Evolutionary conservation across 2,329 filamentous ascomycete genomes (phyloP), one percentile per base, ranked within the genome.

Genomic region (Pseudonectria buxi): DNA sequence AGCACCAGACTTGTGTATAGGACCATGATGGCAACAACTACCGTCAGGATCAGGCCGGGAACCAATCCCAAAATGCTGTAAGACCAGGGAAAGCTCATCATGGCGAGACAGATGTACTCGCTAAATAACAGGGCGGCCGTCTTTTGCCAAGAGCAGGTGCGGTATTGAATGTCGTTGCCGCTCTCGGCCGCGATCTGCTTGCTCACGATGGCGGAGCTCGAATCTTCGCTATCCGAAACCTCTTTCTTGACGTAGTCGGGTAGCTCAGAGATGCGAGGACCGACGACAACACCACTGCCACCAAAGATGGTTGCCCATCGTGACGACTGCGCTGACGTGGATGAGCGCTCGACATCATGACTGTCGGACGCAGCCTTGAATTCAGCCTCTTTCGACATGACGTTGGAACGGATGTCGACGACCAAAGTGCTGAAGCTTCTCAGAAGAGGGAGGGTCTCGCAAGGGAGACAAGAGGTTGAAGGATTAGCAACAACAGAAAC

Each of bases 71-170:
- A 74, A 18, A 90, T 67, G 28, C 86, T 86, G 62, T 95, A 95
- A 0, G 87, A 94, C 74, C 85, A 94, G 0, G 89, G 89, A 50
- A 95, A 95, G 33, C 86, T 94, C 88, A 95, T 95, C 56, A 95
- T 95, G 39, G 76, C 58, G 62, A 95, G 66, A 58, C 87, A 94
- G 40, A 95, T 95, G 59, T 95, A 95, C 68, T 95, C 89, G 33
- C 86, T 92, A 64, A 95, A 95, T 33, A 95, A 77, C 49, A 95
- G 61, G 2, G 83, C 87, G 1, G 89, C 87, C 35, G 89, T 95
- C 83, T 95, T 95, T 55, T 86, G 83, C 89, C 89, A 95, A 48
- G 82, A 89, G 65, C 89, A 95, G 26, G 88, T 94, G 41, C 89
- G 75, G 59, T 95, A 95, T 64, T 94, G 81, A 61, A 95, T 95